Base-by-base conservation (phyloP, 768 basidiomycete species). In the Mycena floridula region DNA sequence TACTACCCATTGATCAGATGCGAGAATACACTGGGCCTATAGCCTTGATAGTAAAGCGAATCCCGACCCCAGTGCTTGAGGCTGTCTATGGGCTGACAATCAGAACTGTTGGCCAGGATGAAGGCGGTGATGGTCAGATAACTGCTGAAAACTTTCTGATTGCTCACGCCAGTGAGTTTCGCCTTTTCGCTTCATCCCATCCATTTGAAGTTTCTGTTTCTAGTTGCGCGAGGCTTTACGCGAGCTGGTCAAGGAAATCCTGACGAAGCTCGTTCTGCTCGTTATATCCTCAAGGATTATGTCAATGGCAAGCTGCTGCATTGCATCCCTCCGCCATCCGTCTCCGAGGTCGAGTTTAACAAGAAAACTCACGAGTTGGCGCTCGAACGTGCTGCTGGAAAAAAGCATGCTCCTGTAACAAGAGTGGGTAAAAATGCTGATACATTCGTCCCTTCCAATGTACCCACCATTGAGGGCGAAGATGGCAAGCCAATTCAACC, bases 1-100 rank as follows among this genome's bases (percentile, higher is more conserved):
- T 98, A 2, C 65, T 99, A 44, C 95, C 95, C 0, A 97, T 99
- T 52, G 96, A 99, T 60, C 96, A 98, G 64, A 80, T 98, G 75
- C 76, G 88, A 52, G 96, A 99, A 61, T 76, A 93, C 59, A 90
- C 83, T 1, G 96, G 86, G 0, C 96, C 96, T 0, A 73, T 79
- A 7, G 70, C 84, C 6, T 65, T 99, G 42, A 72, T 98, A 3
- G 81, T 79, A 35, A 77, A 82, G 55, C 72, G 93, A 38, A 74
- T 98, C 50, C 89, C 91, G 21, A 81, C 76, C 55, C 74, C 78
- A 39, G 82, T 97, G 9, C 61, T 98, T n/a, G 93, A 97, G 62
- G 83, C 83, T 8, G 85, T 76, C 4, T 99, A 99, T 56, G 96
- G 95, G 7, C 67, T 99, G 42, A 67, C 70, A 5, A 87, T 98